Base-by-base conservation (phyloP, 2,329 filamentous ascomycete genomes). In the Aspergillus sojae region DNA sequence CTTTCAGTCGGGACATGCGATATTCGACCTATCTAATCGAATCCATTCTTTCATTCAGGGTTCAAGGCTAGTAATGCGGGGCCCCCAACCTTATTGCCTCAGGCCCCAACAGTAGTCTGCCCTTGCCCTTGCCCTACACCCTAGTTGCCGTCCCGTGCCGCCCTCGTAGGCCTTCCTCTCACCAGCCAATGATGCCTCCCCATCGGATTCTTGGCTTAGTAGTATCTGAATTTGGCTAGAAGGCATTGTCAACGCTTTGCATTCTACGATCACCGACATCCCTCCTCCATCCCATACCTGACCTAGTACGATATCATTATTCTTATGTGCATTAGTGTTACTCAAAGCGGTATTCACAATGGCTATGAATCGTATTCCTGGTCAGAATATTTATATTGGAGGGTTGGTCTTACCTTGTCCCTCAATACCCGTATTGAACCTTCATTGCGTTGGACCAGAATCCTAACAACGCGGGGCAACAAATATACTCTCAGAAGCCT, bases 311-410 rank as follows among this genome's bases (percentile, higher is more conserved):
- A 30, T 56, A 19, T 34, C 50, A 19, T n/a, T 11, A 23, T 53
- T 23, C 32, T 39, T 36, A 23, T 53, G 58, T 26, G 53, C 28
- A 43, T 48, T 34, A 39, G 19, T 43, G 39, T 54, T 7, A 41
- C 16, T 11, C 16, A 21, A 41, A 50, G 28, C 19, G 26, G 19
- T 5, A 9, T 19, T 19, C 58, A 67, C 32, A 48, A 79, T 79
- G 76, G 74, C 78, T 36, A 75, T 93, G 68, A 89, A 91, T 74
- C 85, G 85, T 72, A 84, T 94, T 58, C 86, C 88, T 4, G 90
- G 90, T 34, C 84, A 88, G 68, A 88, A 91, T 67, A 83, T 95
- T 68, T 94, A 89, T 77, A 89, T 95, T 69, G 91, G 92, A 79
- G 91, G 92, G 92, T 94, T 83, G 60, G 77, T 78, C 62, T 63